Base-by-base conservation (phyloP, 306 rosid species). In the Gastrolobium villosum region DNA sequence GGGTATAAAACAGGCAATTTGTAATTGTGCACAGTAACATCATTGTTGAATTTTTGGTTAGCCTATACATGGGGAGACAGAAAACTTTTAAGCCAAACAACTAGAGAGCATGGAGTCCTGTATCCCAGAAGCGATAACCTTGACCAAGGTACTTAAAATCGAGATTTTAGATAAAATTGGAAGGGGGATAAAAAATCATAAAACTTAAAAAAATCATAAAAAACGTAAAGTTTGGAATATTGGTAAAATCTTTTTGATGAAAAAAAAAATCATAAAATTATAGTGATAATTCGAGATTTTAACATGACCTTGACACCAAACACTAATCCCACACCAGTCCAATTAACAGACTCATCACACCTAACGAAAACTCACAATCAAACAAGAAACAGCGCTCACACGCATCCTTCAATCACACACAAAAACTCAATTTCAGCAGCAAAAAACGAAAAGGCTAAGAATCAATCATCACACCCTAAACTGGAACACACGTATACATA, bases 401-500 rank as follows among this genome's bases (percentile, higher is more conserved):
- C 45, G 52, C 14, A 11, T 43, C 52, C 57, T 13, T 13, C 40
- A 71, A 62, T 80, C 55, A 60, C 40, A 13, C 39, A 75, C 14
- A 30, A 35, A 65, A 45, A 37, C 20, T 9, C 43, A 76, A 64
- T 3, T 14, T 26, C 3, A 48, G 35, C 39, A 61, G 26, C 6
- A 7, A 40, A 63, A 75, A 31, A 9, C 10, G 4, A 5, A 34
- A 31, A 76, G 2, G 6, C 11, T n/a, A 13, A 59, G 55, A 56
- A 48, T 56, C 10, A 60, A 44, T 7, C 26, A 48, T 62, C 32
- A 50, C 65, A 53, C 28, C 14, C 77, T 70, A 64, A 79, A 70
- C 6, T 43, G 26, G 13, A 31, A n/a, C 37, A 31, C 1, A 46
- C 1, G 53, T 5, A 80, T 0, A 76, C 95, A 0, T 89, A 95